Conservation (phyloP, 1,139 yeast species). For the Nematodospora anomalae region DNA sequence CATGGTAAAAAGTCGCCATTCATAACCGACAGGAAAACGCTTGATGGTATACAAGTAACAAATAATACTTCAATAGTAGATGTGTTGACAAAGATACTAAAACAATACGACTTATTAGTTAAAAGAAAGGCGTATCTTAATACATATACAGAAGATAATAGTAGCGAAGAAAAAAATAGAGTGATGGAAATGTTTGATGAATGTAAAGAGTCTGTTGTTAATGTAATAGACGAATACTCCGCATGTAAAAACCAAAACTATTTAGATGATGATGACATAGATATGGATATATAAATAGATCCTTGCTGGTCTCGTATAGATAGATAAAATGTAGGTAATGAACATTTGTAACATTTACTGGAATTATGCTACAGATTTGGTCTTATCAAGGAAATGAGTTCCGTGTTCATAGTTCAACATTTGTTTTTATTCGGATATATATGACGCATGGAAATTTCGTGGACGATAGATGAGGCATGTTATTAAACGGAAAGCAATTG, state of each 20-base stretch:
- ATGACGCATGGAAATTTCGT: too few species aligned
- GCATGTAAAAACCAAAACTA: constrained; percentile 58
- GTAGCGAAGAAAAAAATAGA: constrained; percentile 36
- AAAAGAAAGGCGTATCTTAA: constrained; percentile 83
- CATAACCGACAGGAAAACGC: constrained; percentile 26
- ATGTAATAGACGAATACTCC: constrained; percentile 71
- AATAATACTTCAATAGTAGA: constrained; percentile 73
- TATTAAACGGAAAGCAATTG: too few species aligned
- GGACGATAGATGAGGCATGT: too few species aligned
- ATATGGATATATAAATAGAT: constrained; percentile 4
- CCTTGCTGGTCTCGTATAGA: background rate
- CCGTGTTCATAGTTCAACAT: too few species aligned
- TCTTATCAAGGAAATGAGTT: background rate
- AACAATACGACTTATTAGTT: constrained; percentile 78
- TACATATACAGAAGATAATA: constrained; percentile 61
- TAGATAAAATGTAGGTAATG: too few species aligned
- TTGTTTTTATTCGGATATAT: too few species aligned
- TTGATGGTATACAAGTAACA: constrained; percentile 75
- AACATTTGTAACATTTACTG: too few species aligned
- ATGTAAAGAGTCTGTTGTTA: constrained; percentile 69
- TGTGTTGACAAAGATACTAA: constrained; percentile 64
- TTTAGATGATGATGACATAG: constrained; percentile 41
- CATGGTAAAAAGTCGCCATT: constrained; percentile 75
- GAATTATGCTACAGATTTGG: background rate
- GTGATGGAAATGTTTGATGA: constrained; percentile 79